These are phyloP conservation scores for Laburnicola sp. DNA, from an alignment of 2,329 filamentous ascomycete species.

Conservation along the genomic window DNA sequence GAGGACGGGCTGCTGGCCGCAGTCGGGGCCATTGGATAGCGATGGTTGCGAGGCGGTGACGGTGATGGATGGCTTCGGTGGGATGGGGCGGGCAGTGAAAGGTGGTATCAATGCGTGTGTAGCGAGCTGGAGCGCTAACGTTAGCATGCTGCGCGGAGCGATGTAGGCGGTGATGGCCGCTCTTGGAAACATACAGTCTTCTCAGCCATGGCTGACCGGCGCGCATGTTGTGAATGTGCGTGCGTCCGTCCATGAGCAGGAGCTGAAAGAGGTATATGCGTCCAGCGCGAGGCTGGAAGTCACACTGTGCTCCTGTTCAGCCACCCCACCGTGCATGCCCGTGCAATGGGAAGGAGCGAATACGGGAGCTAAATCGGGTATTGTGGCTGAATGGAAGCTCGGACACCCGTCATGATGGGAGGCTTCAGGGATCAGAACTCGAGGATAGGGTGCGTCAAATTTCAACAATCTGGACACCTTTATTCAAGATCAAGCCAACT, in stretches of 20 bases:
- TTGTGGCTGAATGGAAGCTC: not conserved
- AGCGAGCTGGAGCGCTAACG: conserved; percentile 4
- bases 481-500: too few species aligned
- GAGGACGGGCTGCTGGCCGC: conserved; percentile 21
- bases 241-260: not conserved
- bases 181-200: conserved; percentile 9
- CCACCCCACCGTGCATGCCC: not conserved
- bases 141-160: conserved; percentile 2
- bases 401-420: not conserved
- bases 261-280: not conserved
- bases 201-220: conserved; percentile 10
- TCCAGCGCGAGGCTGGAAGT: not conserved
- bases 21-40: conserved; percentile 9
- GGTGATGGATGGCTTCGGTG: conserved; percentile 15
- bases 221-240: not conserved
- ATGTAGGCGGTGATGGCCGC: not conserved
- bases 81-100: conserved; percentile 28
- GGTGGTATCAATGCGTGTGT: conserved; percentile 22
- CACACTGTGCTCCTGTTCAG: not conserved
- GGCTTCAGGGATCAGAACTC: too few species aligned
- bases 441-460: too few species aligned
- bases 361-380: conserved; percentile 4
- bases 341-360: conserved; percentile 1
- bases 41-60: conserved; percentile 16
- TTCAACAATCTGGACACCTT: too few species aligned